Percentiles rank a stretch among this genome's conserved stretches.
Evolutionary conservation across 441 rosid species (phyloP).

Genomic region (Croton laevigatus): DNA sequence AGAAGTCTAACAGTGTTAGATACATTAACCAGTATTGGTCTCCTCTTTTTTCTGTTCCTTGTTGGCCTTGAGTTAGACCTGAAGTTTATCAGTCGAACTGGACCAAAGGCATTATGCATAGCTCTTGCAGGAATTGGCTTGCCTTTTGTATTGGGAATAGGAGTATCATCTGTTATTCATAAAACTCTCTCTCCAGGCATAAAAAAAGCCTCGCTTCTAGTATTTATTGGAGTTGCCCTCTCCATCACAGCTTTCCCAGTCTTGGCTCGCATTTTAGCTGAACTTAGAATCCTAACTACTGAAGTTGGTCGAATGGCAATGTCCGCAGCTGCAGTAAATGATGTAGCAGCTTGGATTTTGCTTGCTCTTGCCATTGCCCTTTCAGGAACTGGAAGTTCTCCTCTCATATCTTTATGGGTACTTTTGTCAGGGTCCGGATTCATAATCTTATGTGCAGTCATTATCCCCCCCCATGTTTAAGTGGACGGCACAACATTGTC

Average conservation of each 20-base stretch:
- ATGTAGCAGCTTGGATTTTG: conserved; percentile 85
- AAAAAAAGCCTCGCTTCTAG: too few relatives aligned
- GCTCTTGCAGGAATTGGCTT: too few relatives aligned
- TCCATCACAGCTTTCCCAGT: conserved; percentile 96
- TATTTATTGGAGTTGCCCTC: conserved; percentile 95
- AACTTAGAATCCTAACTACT: conserved; percentile 82
- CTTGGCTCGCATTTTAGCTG: conserved; percentile 88
- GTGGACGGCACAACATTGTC: conserved; percentile 64
- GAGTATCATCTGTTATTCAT: too few relatives aligned
- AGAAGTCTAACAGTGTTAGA: conserved; percentile 41
- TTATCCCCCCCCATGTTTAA: conserved; percentile 57
- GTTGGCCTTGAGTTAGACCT: conserved; percentile 44
- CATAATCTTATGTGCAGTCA: conserved; percentile 22
- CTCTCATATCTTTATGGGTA: conserved; percentile 72
- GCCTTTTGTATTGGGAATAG: too few relatives aligned
- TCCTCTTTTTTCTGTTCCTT: conserved; percentile 37
- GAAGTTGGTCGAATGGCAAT: conserved; percentile 83
- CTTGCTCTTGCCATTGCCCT: conserved; percentile 92
- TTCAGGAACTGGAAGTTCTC: conserved; percentile 56
- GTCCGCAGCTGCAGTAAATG: conserved; percentile 96
- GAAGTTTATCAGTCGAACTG: too few relatives aligned
- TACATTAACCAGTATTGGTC: conserved; percentile 32
- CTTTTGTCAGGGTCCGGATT: too few relatives aligned
- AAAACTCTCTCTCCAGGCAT: too few relatives aligned
- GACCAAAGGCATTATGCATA: too few relatives aligned